Percentiles rank a stretch among this genome's conserved stretches.
Evolutionary conservation across 768 basidiomycete species (phyloP).

Genomic region (Leucocoprinus sp.): DNA sequence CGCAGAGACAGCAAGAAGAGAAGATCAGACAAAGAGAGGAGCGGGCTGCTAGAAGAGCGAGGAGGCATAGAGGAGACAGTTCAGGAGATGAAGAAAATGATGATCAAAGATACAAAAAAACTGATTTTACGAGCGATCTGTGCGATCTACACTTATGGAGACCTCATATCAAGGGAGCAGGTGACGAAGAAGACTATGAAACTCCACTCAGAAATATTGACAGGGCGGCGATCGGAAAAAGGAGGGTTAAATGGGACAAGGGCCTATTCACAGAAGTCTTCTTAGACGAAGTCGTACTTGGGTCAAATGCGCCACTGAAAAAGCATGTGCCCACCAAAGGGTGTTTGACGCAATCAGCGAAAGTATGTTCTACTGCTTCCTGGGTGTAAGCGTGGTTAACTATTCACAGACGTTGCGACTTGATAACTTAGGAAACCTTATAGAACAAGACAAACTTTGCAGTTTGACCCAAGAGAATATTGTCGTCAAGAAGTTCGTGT

Average conservation of each 20-base stretch:
- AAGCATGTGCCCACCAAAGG: conserved; percentile 40
- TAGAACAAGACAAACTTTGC: conserved; percentile 47
- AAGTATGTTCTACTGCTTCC: conserved; percentile 33
- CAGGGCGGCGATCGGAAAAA: conserved; percentile 27
- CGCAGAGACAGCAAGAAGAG: conserved; percentile 63
- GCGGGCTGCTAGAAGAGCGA: conserved; percentile 54
- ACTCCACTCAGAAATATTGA: conserved; percentile 47
- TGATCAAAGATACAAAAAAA: conserved; percentile 16
- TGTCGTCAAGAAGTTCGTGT: conserved; percentile 71
- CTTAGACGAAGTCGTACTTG: conserved; percentile 55
- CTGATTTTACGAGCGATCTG: neutral
- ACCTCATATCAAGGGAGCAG: conserved; percentile 39
- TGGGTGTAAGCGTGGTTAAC: neutral
- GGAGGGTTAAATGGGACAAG: conserved; percentile 73
- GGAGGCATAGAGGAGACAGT: conserved; percentile 28
- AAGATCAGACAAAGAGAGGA: conserved; percentile 43
- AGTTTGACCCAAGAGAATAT: conserved; percentile 58
- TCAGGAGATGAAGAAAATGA: conserved; percentile 21
- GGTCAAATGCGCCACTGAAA: conserved; percentile 34
- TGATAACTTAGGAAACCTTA: conserved; percentile 67
- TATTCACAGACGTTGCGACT: conserved; percentile 44
- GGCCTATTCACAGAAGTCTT: conserved; percentile 55
- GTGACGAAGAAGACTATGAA: conserved; percentile 76
- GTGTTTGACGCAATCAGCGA: conserved; percentile 59
- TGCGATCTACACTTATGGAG: neutral